Base-by-base conservation (phyloP, 805 yeast species). In the Wickerhamomyces chaumierensis region DNA sequence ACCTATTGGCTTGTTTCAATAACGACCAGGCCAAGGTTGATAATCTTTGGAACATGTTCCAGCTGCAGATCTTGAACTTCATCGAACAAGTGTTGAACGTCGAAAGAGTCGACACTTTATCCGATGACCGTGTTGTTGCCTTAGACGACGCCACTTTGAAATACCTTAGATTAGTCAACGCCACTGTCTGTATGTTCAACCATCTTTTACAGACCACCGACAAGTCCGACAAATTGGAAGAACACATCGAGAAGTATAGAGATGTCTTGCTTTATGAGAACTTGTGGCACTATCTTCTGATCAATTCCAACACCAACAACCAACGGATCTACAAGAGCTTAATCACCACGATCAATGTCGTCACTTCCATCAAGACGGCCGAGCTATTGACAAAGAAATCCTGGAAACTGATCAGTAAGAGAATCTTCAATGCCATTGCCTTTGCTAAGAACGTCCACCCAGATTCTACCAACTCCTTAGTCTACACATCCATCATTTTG, bases 121-220 rank as follows among this genome's bases (percentile, higher is more conserved):
- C 88, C 2, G 96, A 88, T 49, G 81, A 78, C 51, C 65, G 95
- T 39, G 76, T 73, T 47, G 70, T 77, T 16, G 68, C 75, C 3
- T 69, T 69, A 36, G 83, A 78, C 34, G 94, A 86, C 42, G 69
- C 83, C 1, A 63, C 63, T 21, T 58, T 75, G 16, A 84, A 83
- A 53, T 83, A 76, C 51, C 63, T 66, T 21, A 62, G 94, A 41
- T 66, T 79, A 3, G 51, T 75, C 14, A 65, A 67, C 29, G 62
- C 76, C 6, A 60, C 78, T 1, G 47, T 82, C 7, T 60, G 60
- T 34, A 58, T 80, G 55, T 49, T 78, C n/a, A 61, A 58, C 1
- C 55, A 57, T 27, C 42, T 60, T 35, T 37, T 63, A 8, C 55
- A 53, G 36, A 34, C 51, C 12, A 51, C 46, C 16, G 31, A 40